Percentiles rank a stretch among this genome's conserved stretches.
phyloP scores from a whole-genome alignment of 352 stramenopile species.

The Globisporangium abappressorium region DNA sequence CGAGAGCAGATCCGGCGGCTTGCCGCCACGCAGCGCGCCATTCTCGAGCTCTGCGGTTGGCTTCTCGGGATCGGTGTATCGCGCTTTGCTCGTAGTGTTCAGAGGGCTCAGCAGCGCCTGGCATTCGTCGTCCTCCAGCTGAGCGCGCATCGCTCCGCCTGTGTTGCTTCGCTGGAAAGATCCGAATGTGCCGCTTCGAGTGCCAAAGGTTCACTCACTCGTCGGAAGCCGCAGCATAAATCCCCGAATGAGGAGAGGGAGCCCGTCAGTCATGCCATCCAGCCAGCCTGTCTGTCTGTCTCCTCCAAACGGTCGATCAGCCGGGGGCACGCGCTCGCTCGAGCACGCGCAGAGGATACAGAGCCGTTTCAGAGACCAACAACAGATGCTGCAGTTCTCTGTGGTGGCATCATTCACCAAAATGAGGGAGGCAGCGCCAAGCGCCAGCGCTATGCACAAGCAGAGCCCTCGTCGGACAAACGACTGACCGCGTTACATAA shows the following conservation, averaged over 20 bases:
- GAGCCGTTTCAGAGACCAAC: background rate
- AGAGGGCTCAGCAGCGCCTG: conserved; percentile 12
- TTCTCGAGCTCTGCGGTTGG: conserved; percentile 14
- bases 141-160: conserved; percentile 10
- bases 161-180: background rate
- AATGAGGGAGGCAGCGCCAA: background rate
- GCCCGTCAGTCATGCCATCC: background rate
- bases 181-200: conserved; percentile 1
- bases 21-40: conserved; percentile 30
- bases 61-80: background rate
- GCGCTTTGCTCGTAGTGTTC: background rate
- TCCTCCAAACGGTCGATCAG: background rate
- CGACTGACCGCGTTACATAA: background rate
- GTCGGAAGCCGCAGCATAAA: background rate
- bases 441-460: background rate
- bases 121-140: conserved; percentile 7
- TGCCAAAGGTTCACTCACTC: background rate
- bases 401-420: conserved; percentile 1
- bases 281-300: background rate
- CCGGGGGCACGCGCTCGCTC: background rate
- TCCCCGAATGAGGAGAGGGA: background rate
- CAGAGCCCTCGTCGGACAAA: background rate
- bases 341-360: background rate
- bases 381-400: background rate
- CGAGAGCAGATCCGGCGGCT: conserved; percentile 29